Conservation (phyloP, 176 grass and related monocot species). For the Eleusine coracana region DNA sequence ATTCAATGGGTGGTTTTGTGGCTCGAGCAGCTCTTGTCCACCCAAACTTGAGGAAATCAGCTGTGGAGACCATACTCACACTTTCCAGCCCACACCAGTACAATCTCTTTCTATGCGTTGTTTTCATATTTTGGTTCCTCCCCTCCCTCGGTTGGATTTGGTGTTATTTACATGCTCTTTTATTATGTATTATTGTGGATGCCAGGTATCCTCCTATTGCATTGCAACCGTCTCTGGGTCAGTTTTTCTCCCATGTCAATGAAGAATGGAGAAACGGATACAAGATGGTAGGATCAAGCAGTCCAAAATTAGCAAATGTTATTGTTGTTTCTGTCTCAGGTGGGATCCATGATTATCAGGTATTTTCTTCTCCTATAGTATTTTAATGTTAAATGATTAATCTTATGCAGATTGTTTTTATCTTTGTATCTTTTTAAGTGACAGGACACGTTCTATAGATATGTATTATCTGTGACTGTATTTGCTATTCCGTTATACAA, state of each 20-base stretch:
- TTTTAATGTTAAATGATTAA: slow-evolving; percentile 30
- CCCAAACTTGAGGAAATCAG: slow-evolving; percentile 66
- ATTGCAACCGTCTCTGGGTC: slow-evolving; percentile 88
- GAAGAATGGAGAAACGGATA: slow-evolving; percentile 94
- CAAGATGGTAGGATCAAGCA: slow-evolving; percentile 44
- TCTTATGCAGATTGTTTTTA: slow-evolving; percentile 21
- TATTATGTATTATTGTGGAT: slow-evolving; percentile 26
- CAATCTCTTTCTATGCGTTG: slow-evolving; percentile 12
- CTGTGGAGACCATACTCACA: slow-evolving; percentile 89
- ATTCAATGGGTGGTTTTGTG: slow-evolving; percentile 99
- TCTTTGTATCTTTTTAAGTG: slow-evolving; percentile 10
- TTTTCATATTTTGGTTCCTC: background rate
- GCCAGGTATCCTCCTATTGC: slow-evolving; percentile 89
- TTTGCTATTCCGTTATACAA: no score
- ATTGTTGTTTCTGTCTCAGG: slow-evolving; percentile 85
- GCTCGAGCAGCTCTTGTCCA: slow-evolving; percentile 92
- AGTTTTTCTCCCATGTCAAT: slow-evolving; percentile 92
- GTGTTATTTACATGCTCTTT: background rate
- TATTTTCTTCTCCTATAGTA: slow-evolving; percentile 42
- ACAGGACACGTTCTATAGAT: slow-evolving; percentile 22
- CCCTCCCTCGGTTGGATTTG: background rate
- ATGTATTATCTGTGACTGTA: background rate
- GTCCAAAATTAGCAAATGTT: slow-evolving; percentile 72
- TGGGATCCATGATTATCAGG: slow-evolving; percentile 97
- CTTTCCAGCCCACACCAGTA: slow-evolving; percentile 99